Conservation (phyloP, 495 filamentous ascomycete species). For the Hyaloscypha variabilis region DNA sequence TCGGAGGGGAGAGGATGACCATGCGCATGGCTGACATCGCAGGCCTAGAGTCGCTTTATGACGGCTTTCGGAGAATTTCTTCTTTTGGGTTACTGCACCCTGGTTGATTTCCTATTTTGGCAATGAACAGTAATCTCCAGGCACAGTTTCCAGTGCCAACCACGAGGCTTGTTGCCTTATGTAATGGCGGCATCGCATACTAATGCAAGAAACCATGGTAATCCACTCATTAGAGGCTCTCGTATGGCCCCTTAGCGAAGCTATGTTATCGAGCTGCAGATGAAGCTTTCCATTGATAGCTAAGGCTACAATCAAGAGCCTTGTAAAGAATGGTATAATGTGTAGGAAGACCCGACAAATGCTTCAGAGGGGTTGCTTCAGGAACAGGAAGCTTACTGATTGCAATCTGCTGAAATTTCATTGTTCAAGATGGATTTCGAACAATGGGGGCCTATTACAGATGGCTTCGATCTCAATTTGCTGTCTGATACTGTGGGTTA, state of each 20-base stretch:
- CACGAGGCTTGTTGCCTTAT: not conserved
- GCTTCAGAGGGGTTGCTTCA: not conserved
- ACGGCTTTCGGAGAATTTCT: not conserved
- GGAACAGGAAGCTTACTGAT: not conserved
- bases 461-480: not conserved
- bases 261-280: not conserved
- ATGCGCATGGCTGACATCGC: not conserved
- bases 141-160: not conserved
- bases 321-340: not conserved
- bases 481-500: not conserved
- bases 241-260: not conserved
- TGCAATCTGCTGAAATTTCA: not conserved
- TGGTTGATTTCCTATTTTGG: slow-evolving; percentile 5
- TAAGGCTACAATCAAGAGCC: not conserved
- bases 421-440: slow-evolving; percentile 2
- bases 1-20: not conserved
- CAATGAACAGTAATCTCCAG: not conserved
- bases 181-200: not conserved
- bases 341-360: not conserved
- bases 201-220: not conserved
- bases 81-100: not conserved
- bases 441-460: not conserved
- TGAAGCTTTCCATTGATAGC: not conserved
- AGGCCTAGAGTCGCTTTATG: not conserved
- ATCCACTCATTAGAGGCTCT: slow-evolving; percentile 4